Evolutionary conservation across 2,329 filamentous ascomycete species (phyloP).

Genomic region (Sclerotinia glacialis): DNA sequence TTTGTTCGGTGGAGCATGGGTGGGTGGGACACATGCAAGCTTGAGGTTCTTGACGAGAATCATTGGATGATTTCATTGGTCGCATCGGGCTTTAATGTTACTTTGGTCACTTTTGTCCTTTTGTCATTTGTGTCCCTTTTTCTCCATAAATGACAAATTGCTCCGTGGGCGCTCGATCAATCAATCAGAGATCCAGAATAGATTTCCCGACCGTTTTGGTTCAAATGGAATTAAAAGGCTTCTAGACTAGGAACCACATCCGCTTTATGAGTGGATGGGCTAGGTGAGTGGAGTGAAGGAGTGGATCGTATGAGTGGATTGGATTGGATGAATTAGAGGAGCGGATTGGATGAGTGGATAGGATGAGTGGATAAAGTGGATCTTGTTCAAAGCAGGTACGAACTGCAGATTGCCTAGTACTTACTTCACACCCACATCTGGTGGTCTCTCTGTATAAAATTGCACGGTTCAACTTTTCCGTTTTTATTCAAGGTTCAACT

Average conservation of each 20-base stretch:
- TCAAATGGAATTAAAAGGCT: background rate
- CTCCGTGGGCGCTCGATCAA: background rate
- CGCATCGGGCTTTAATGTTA: background rate
- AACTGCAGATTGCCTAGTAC: too few species aligned
- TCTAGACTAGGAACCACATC: background rate
- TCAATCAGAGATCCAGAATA: background rate
- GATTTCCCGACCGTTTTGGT: background rate
- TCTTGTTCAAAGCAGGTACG: slow-evolving; percentile 8
- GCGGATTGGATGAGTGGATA: background rate
- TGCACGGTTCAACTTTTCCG: background rate
- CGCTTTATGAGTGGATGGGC: background rate
- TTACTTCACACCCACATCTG: background rate
- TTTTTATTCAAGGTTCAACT: background rate
- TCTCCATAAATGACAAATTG: background rate
- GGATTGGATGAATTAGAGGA: background rate
- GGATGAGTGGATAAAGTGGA: background rate
- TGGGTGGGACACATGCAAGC: background rate
- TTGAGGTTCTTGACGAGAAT: background rate
- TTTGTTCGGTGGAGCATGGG: background rate
- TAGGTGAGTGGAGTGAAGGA: background rate
- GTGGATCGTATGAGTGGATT: background rate
- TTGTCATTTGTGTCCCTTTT: too few species aligned
- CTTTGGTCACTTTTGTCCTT: too few species aligned
- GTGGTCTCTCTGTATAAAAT: background rate
- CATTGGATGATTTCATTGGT: background rate